These are phyloP conservation scores for Physcomitrium patens DNA, from an alignment of 225 moss, liverwort and hornwort species.

Conservation along the genomic window DNA sequence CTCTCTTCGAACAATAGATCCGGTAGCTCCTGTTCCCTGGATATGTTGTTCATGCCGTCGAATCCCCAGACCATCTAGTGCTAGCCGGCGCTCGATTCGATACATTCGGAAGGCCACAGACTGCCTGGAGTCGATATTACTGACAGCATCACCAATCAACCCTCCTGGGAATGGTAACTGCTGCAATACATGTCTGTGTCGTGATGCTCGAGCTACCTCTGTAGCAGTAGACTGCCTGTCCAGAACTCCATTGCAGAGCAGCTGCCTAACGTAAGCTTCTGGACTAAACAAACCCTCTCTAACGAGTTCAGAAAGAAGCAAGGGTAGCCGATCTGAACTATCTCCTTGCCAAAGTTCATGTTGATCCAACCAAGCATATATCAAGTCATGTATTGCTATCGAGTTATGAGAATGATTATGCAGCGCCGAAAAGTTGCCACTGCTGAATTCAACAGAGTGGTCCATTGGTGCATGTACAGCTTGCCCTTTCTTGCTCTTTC, in stretches of 20 bases:
- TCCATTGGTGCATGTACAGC: constrained; percentile 37
- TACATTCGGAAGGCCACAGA: constrained; percentile 68
- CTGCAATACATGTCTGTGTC: constrained; percentile 82
- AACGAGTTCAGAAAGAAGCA: constrained; percentile 89
- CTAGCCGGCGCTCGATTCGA: constrained; percentile 80
- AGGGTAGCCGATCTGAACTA: constrained; percentile 74
- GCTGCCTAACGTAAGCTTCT: constrained; percentile 87
- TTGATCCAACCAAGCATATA: constrained; percentile 98
- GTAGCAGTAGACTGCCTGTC: constrained; percentile 67
- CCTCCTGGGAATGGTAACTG: constrained; percentile 68
- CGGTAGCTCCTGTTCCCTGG: constrained; percentile 40
- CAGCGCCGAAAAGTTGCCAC: constrained; percentile 29
- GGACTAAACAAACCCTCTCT: constrained; percentile 81
- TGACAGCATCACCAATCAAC: constrained; percentile 42
- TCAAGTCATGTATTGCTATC: constrained; percentile 70
- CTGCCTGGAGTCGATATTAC: constrained; percentile 31
- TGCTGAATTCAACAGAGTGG: constrained; percentile 27
- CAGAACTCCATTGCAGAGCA: constrained; percentile 84
- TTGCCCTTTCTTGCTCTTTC: constrained; percentile 53
- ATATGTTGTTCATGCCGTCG: constrained; percentile 46
- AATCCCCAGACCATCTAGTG: constrained; percentile 74
- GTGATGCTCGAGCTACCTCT: constrained; percentile 70
- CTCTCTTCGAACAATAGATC: constrained; percentile 39
- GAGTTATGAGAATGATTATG: constrained; percentile 39
- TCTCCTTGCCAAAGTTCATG: constrained; percentile 86